phyloP scores from a whole-genome alignment of 1,284 basidiomycete genomes.

The Cutaneotrichosporon dermatis region DNA sequence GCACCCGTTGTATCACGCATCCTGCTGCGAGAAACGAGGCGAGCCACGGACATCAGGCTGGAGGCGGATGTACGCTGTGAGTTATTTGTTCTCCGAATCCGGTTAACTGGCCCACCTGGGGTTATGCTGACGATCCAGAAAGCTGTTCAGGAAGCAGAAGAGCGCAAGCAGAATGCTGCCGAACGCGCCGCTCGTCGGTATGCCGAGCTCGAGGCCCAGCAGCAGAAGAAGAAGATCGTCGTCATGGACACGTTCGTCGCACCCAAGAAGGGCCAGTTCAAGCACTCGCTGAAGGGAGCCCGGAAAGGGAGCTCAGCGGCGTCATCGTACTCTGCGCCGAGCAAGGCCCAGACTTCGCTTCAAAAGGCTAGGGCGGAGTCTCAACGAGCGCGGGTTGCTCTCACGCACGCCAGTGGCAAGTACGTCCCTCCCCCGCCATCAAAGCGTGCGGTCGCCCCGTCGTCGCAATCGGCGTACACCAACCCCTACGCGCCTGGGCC shows the following conservation, averaged over 20 bases:
- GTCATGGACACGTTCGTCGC: constrained; percentile 28
- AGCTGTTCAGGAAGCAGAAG: constrained; percentile 33
- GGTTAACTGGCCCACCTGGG: too few species aligned
- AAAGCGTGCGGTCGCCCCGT: background rate
- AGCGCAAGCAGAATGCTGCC: constrained; percentile 30
- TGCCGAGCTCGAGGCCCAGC: constrained; percentile 34
- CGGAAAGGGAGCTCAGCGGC: constrained; percentile 2
- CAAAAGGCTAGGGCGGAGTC: constrained; percentile 37
- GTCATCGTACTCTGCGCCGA: background rate
- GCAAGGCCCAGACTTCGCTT: constrained; percentile 17
- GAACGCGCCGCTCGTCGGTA: constrained; percentile 34
- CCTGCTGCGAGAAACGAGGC: constrained; percentile 27
- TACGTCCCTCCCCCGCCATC: constrained; percentile 27
- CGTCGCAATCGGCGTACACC: background rate
- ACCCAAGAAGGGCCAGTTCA: constrained; percentile 2
- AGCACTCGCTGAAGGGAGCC: background rate
- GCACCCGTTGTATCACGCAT: constrained; percentile 33
- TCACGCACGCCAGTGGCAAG: constrained; percentile 40
- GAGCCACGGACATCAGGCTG: constrained; percentile 34
- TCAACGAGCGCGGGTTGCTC: constrained; percentile 34
- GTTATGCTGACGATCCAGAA: constrained; percentile 24
- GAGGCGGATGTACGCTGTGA: constrained; percentile 41
- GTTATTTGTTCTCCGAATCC: constrained; percentile 2
- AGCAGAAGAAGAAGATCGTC: constrained; percentile 34
- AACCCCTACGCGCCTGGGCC: background rate